Conservation (phyloP, 805 yeast species). For the Wickerhamiella alocasiicola region DNA sequence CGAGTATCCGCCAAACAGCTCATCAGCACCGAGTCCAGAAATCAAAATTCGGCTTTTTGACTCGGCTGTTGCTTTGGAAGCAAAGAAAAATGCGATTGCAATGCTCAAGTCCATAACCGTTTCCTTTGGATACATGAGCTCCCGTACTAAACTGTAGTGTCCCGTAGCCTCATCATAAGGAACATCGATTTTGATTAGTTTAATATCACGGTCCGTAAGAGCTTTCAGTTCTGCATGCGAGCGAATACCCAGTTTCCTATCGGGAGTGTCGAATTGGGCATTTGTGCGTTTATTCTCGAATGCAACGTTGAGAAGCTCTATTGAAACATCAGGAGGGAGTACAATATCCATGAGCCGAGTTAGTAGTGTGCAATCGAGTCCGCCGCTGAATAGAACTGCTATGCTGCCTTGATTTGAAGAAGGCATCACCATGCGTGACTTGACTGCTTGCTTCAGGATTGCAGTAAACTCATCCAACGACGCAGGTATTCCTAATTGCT, state of each 20-base stretch:
- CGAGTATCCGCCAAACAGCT: conserved; percentile 89
- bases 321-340: conserved; percentile 21
- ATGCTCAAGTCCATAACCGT: conserved; percentile 95
- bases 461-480: background rate
- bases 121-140: conserved; percentile 65
- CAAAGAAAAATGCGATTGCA: conserved; percentile 91
- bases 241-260: conserved; percentile 57
- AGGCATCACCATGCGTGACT: conserved; percentile 13
- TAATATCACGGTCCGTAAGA: conserved; percentile 29
- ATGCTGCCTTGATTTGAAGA: conserved; percentile 22
- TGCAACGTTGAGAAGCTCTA: conserved; percentile 85
- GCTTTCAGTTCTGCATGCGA: conserved; percentile 44
- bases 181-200: conserved; percentile 60
- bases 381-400: conserved; percentile 81
- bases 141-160: conserved; percentile 40
- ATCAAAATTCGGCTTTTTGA: conserved; percentile 58
- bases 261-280: conserved; percentile 52
- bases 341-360: conserved; percentile 34
- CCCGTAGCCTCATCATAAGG: conserved; percentile 50
- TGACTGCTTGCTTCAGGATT: conserved; percentile 14
- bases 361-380: conserved; percentile 79
- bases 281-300: conserved; percentile 80
- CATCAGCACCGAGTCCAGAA: conserved; percentile 97
- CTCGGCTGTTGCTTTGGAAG: conserved; percentile 47
- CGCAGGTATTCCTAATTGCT: background rate